Conservation (phyloP, 495 filamentous ascomycete species). For the Aspergillus diversus region DNA sequence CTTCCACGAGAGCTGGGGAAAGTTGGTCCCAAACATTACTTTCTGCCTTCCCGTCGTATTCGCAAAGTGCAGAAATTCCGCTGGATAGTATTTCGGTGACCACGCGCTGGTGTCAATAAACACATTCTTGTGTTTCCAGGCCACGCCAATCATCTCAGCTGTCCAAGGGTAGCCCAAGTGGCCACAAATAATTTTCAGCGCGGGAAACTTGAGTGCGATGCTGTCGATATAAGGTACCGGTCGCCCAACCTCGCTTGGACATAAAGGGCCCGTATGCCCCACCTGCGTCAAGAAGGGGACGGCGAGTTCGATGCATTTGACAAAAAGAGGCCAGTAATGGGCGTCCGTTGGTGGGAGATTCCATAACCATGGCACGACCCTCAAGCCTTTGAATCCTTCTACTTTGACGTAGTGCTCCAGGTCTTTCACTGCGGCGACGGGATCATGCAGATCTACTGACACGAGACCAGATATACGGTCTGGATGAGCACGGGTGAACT, state of each 20-base stretch:
- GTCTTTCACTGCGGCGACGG: constrained; percentile 8
- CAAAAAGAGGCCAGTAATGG: constrained; percentile 15
- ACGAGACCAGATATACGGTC: constrained; percentile 8
- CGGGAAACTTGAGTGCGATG: background rate
- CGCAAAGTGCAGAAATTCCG: constrained; percentile 11
- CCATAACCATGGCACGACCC: constrained; percentile 15
- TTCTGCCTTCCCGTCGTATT: constrained; percentile 12
- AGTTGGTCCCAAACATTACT: constrained; percentile 20
- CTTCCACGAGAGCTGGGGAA: constrained; percentile 12
- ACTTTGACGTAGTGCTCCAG: constrained; percentile 9
- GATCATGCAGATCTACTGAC: constrained; percentile 9
- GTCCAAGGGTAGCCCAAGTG: constrained; percentile 14
- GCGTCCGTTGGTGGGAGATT: constrained; percentile 6
- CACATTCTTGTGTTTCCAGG: constrained; percentile 16
- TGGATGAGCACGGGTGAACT: constrained; percentile 14
- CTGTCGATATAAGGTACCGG: constrained; percentile 15
- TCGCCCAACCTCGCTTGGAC: constrained; percentile 16
- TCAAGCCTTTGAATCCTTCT: constrained; percentile 5
- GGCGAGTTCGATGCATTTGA: constrained; percentile 17
- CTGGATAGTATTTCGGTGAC: background rate
- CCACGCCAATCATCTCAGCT: constrained; percentile 8
- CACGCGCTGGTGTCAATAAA: constrained; percentile 12
- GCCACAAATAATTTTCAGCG: constrained; percentile 6
- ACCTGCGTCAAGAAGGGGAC: constrained; percentile 16
- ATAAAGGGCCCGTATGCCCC: constrained; percentile 10